phyloP scores from a whole-genome alignment of 2,329 filamentous ascomycete species.

The Penicillium nordicum region DNA sequence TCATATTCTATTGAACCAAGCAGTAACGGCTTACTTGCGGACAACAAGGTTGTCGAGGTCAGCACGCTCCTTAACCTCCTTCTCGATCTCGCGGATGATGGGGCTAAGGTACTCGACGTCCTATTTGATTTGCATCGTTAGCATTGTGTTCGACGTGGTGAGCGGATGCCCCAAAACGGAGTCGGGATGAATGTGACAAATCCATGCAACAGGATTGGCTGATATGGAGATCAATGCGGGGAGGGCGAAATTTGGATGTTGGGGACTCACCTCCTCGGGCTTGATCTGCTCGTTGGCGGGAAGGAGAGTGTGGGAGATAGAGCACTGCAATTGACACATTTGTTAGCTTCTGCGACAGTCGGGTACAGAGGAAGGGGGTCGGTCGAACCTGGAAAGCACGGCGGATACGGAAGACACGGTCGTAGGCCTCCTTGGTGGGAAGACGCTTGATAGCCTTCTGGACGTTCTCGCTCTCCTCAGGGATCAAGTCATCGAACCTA shows the following conservation, averaged over 20 bases:
- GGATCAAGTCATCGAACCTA: constrained; percentile 91
- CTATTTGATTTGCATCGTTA: constrained; percentile 42
- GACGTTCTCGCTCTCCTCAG: constrained; percentile 85
- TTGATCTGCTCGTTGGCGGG: constrained; percentile 66
- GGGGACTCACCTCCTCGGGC: constrained; percentile 57
- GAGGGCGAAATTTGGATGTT: constrained; percentile 17
- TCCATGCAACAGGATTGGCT: constrained; percentile 38
- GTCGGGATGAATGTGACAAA: constrained; percentile 30
- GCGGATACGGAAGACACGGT: constrained; percentile 95
- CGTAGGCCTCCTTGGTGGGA: constrained; percentile 83
- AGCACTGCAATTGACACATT: constrained; percentile 50
- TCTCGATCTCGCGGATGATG: constrained; percentile 67
- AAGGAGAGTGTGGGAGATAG: constrained; percentile 62
- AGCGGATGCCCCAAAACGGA: neutral
- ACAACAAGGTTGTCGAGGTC: constrained; percentile 67
- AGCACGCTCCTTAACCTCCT: constrained; percentile 62
- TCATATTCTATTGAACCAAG: constrained; percentile 19
- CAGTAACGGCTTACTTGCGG: constrained; percentile 40
- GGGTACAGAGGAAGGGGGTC: constrained; percentile 6
- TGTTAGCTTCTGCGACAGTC: constrained; percentile 20
- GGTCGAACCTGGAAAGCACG: constrained; percentile 77
- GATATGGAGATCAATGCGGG: constrained; percentile 27
- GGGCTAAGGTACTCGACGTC: constrained; percentile 64
- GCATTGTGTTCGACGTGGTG: constrained; percentile 4
- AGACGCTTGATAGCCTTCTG: constrained; percentile 88